A percentile compares a stretch with the other conserved stretches of the same genome.
Conservation (phyloP, 2,329 filamentous ascomycete genomes). For the Phialophora chinensis region DNA sequence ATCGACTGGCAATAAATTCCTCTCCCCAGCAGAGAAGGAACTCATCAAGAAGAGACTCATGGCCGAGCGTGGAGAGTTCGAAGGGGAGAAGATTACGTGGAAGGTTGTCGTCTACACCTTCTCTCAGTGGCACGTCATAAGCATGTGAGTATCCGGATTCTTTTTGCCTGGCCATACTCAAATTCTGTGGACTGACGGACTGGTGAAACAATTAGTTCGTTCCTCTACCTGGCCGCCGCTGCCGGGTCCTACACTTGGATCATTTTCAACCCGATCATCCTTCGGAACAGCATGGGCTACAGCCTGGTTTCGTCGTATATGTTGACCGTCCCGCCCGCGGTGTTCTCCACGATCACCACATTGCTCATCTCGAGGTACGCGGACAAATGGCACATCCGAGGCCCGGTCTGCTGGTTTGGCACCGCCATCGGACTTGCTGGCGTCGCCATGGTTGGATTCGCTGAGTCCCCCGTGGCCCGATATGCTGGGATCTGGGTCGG, state of each 20-base stretch:
- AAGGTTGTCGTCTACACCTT: conserved; percentile 53
- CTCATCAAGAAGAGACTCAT: conserved; percentile 64
- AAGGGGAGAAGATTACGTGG: conserved; percentile 53
- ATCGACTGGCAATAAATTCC: conserved; percentile 63
- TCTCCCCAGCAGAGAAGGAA: conserved; percentile 60
- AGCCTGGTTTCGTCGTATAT: conserved; percentile 44
- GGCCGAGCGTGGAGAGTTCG: conserved; percentile 65
- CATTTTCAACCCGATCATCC: conserved; percentile 49
- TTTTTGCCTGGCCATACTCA: not conserved
- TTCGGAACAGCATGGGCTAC: conserved; percentile 47
- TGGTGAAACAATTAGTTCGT: not conserved
- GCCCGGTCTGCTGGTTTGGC: not conserved
- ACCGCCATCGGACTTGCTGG: not conserved
- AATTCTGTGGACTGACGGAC: not conserved
- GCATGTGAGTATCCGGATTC: conserved; percentile 52
- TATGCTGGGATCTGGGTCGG: conserved; percentile 77
- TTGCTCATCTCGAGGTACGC: not conserved
- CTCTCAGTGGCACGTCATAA: conserved; percentile 53
- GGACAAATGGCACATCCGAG: conserved; percentile 5
- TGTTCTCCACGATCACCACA: not conserved
- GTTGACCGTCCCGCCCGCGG: conserved; percentile 43
- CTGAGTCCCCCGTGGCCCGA: conserved; percentile 55
- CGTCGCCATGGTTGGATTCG: conserved; percentile 9
- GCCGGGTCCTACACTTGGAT: conserved; percentile 76
- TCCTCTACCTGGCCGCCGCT: conserved; percentile 23